Evolutionary conservation across 1,284 basidiomycete genomes (phyloP), one percentile per base, ranked within the genome.

Genomic region (Ganoderma boninense): DNA sequence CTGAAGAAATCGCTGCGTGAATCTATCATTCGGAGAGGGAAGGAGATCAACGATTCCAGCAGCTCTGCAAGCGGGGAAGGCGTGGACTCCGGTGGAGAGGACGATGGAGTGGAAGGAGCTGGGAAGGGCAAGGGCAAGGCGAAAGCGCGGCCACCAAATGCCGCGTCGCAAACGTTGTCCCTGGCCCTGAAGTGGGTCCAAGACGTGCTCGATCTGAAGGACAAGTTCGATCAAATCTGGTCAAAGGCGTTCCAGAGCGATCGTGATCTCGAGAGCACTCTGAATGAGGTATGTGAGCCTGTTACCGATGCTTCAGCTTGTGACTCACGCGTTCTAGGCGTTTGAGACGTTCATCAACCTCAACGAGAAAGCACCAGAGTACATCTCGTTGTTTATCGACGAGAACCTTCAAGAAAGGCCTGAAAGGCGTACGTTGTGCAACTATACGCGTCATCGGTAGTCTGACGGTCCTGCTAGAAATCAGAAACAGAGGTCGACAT

Each of bases 331-430:
- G 69, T 18, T 43, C 7, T 46, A 97, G 95, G 97, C 97, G 0
- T 99, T 99, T 77, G 93, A 95, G 80, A 89, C 91, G 0, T 98
- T 99, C 80, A 92, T 99, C 80, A 99, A 99, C 81, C 84, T 87
- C 49, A 97, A 99, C 78, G 88, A 90, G 62, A 94, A 95, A 75
- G 90, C 96, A 11, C 92, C 98, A 2, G 98, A 99, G 78, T 99
- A 92, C 80, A 95, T 99, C 64, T 99, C 97, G 2, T 84, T 99
- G 68, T 99, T 96, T 82, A 97, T 99, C 73, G 98, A 99, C 77
- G 97, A 99, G 76, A 94, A 99, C 80, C 87, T 99, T 52, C n/a
- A 97, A 95, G 82, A 96, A 97, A 80, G 97, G 98, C 0, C 87
- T 99, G 43, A 98, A 97, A 84, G 95, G 96, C 65, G 96, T 97